Base-by-base conservation (phyloP, 805 yeast species). In the Yamadazyma insecticola region DNA sequence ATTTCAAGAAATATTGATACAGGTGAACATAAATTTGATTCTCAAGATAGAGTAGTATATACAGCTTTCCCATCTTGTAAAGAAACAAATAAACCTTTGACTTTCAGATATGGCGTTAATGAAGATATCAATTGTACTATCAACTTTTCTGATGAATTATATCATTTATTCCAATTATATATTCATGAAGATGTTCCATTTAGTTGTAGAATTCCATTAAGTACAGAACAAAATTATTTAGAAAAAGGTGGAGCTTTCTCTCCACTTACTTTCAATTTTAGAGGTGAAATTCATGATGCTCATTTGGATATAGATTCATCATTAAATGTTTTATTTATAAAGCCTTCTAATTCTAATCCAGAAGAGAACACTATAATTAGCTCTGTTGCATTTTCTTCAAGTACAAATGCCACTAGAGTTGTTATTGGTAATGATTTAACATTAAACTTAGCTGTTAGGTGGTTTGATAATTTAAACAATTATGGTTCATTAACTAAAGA, bases 101-200 rank as follows among this genome's bases (percentile, higher is more conserved):
- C 57, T n/a, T 63, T 83, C 40, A 53, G 55, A 13, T 83, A 73
- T 48, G 76, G 76, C 2, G 53, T 55, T 5, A 70, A 66, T 37
- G 75, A 70, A 40, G 72, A 71, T 33, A 33, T 72, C 31, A 70
- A 70, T 41, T 83, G 92, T 49, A 75, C 89, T 2, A 58, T 83
- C 16, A 56, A 57, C 5, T 67, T 83, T 29, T 64, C 72, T 10
- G 90, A 83, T 51, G 81, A 78, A 42, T 46, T 76, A 24, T 83
- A 72, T 49, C 92, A 83, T 48, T 51, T 82, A 36, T 79, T 83
- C 53, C 90, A 83, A 57, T 60, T 82, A 28, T 82, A 82, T 50
- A 60, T 83, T 25, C 92, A 83, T 52, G 81, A 82, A 49, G 92
- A 83, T 50, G 77, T 72, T 6, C 92, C 92, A 17, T 75, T 78